These are phyloP conservation scores for Protomyces arabidopsidicola DNA, from an alignment of 1,139 yeast species.

Conservation along the genomic window DNA sequence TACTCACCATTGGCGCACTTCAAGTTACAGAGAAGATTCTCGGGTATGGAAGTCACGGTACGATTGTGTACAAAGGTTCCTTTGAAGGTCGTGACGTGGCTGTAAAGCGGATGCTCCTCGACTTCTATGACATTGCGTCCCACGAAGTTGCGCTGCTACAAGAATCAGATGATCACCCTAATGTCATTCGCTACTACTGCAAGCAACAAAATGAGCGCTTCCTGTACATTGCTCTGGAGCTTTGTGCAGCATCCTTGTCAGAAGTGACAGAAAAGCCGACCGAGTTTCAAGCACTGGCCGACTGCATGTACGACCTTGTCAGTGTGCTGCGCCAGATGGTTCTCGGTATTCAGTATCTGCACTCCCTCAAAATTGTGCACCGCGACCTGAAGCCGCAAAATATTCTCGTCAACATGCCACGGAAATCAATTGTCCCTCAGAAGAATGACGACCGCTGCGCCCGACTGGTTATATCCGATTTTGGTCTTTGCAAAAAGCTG, in stretches of 20 bases:
- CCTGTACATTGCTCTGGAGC: conserved; percentile 84
- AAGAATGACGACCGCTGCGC: conserved; percentile 36
- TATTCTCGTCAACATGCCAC: conserved; percentile 74
- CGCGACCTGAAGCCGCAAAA: conserved; percentile 96
- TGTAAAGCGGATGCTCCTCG: conserved; percentile 85
- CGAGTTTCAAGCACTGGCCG: conserved; percentile 40
- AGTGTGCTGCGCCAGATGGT: conserved; percentile 67
- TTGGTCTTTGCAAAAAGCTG: conserved; percentile 87
- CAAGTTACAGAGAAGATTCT: conserved; percentile 63
- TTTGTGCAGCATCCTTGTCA: conserved; percentile 84
- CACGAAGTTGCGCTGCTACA: conserved; percentile 84
- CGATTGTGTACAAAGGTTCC: conserved; percentile 83
- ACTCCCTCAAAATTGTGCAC: conserved; percentile 86
- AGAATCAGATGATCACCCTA: conserved; percentile 95
- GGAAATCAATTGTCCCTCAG: conserved; percentile 38
- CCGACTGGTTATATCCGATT: conserved; percentile 82
- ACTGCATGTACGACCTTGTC: conserved; percentile 43
- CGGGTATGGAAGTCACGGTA: conserved; percentile 97
- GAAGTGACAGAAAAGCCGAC: conserved; percentile 64
- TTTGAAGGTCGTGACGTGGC: conserved; percentile 95
- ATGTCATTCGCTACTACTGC: conserved; percentile 86
- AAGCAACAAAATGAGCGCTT: conserved; percentile 84
- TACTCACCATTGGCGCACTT: conserved; percentile 31
- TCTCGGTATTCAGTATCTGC: conserved; percentile 80
- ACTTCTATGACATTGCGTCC: conserved; percentile 91